Evolutionary conservation across 2,329 filamentous ascomycete species (phyloP).

Genomic region (Colletotrichum lindemuthianum): DNA sequence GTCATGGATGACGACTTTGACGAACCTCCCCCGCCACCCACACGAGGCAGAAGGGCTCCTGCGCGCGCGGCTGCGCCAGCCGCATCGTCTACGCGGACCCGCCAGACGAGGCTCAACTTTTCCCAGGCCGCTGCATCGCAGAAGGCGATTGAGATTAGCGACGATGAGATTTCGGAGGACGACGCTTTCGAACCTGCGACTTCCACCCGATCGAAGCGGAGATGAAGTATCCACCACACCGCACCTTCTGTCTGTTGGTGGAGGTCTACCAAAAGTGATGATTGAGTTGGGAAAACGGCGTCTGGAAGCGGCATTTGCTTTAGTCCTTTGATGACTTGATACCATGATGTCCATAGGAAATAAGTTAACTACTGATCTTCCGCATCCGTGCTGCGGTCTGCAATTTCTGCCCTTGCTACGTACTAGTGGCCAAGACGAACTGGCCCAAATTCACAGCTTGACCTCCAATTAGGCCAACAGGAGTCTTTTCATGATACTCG

Average conservation of each 20-base stretch:
- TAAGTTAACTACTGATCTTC: too few species aligned
- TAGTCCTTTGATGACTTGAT: too few species aligned
- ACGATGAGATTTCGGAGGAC: slow-evolving; percentile 72
- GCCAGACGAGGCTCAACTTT: slow-evolving; percentile 63
- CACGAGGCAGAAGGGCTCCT: slow-evolving; percentile 41
- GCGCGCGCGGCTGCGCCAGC: slow-evolving; percentile 38
- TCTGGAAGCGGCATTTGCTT: too few species aligned
- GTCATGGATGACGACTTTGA: slow-evolving; percentile 65
- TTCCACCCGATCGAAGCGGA: slow-evolving; percentile 37
- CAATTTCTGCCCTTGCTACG: too few species aligned
- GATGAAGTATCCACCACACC: slow-evolving; percentile 9
- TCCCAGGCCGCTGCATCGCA: slow-evolving; percentile 56
- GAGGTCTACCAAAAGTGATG: not conserved
- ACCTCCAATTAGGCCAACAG: too few species aligned
- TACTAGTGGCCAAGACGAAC: too few species aligned
- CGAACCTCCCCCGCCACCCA: slow-evolving; percentile 37
- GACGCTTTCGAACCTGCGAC: slow-evolving; percentile 66
- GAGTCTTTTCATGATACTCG: too few species aligned
- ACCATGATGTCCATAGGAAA: too few species aligned
- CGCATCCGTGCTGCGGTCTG: too few species aligned
- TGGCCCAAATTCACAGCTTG: too few species aligned
- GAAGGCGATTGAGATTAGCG: slow-evolving; percentile 68
- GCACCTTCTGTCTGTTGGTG: too few species aligned
- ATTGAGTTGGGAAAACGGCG: not conserved
- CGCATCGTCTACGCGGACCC: slow-evolving; percentile 41